Conservation (phyloP, 2,329 filamentous ascomycete genomes). For the Botryotinia convoluta region DNA sequence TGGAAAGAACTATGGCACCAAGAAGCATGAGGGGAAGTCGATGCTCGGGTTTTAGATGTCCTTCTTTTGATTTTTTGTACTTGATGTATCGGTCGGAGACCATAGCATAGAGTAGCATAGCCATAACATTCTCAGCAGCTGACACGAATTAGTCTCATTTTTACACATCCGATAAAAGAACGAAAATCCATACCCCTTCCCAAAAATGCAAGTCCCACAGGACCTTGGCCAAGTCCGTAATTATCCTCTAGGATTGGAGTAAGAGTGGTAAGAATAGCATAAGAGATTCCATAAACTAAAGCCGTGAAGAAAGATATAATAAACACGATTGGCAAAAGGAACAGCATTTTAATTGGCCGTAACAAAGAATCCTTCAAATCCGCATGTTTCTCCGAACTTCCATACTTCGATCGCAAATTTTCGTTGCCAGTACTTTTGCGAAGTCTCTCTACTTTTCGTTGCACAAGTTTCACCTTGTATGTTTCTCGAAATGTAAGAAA, state of each 20-base stretch:
- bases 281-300: slow-evolving; percentile 40
- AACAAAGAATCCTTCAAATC: neutral
- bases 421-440: slow-evolving; percentile 8
- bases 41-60: slow-evolving; percentile 38
- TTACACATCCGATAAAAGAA: slow-evolving; percentile 19
- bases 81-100: slow-evolving; percentile 4
- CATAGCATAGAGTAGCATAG: neutral
- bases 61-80: slow-evolving; percentile 11
- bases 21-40: slow-evolving; percentile 44
- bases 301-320: slow-evolving; percentile 39
- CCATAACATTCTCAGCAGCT: neutral
- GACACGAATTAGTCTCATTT: neutral
- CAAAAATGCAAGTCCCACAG: slow-evolving; percentile 40
- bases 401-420: slow-evolving; percentile 8
- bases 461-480: slow-evolving; percentile 5
- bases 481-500: slow-evolving; percentile 9
- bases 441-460: slow-evolving; percentile 1
- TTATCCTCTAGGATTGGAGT: slow-evolving; percentile 38
- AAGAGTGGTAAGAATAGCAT: slow-evolving; percentile 42
- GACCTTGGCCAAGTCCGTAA: slow-evolving; percentile 39
- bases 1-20: slow-evolving; percentile 41
- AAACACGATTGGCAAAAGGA: slow-evolving; percentile 37
- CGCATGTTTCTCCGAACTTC: neutral
- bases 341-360: slow-evolving; percentile 40
- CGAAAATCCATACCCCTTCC: slow-evolving; percentile 38